phyloP scores from a whole-genome alignment of 2,329 filamentous ascomycete species.

The Thermomyces lanuginosus region DNA sequence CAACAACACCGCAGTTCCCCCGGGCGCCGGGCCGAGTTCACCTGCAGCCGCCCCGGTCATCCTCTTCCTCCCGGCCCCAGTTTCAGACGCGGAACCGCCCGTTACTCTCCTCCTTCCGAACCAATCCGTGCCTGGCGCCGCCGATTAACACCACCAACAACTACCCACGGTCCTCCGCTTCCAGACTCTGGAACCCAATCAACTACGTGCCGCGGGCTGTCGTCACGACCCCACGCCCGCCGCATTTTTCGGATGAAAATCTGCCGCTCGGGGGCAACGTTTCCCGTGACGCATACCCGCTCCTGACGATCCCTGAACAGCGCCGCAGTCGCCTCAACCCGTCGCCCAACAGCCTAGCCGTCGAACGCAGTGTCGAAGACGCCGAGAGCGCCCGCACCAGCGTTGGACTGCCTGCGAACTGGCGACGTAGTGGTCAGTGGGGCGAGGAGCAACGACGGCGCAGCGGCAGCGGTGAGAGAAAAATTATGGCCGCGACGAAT shows the following conservation, averaged over 20 bases:
- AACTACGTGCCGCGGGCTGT: slow-evolving; percentile 43
- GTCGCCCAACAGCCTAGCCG: slow-evolving; percentile 29
- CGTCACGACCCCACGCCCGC: slow-evolving; percentile 26
- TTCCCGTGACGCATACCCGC: slow-evolving; percentile 38
- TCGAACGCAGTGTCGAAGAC: slow-evolving; percentile 31
- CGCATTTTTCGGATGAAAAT: slow-evolving; percentile 16
- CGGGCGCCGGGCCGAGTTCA: no score
- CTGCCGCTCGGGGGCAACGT: slow-evolving; percentile 16
- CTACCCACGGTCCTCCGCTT: slow-evolving; percentile 20
- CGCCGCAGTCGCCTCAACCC: slow-evolving; percentile 37
- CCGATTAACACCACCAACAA: slow-evolving; percentile 6
- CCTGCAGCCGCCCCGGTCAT: slow-evolving; percentile 8
- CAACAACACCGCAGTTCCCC: slow-evolving; percentile 4
- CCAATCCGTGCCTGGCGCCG: slow-evolving; percentile 3
- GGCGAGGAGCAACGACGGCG: no score
- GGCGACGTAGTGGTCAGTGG: slow-evolving; percentile 25
- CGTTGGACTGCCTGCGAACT: slow-evolving; percentile 34
- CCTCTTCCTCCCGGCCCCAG: slow-evolving; percentile 3
- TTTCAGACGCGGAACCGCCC: slow-evolving; percentile 5
- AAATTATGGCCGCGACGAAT: no score
- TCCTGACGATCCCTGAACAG: slow-evolving; percentile 42
- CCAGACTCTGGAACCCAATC: slow-evolving; percentile 44
- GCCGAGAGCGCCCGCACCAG: slow-evolving; percentile 36
- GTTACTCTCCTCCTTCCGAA: slow-evolving; percentile 7
- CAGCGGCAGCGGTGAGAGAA: no score